Evolutionary conservation across 768 basidiomycete genomes (phyloP), one percentile per base, ranked within the genome.

Genomic region (Macrocybe gigantea): DNA sequence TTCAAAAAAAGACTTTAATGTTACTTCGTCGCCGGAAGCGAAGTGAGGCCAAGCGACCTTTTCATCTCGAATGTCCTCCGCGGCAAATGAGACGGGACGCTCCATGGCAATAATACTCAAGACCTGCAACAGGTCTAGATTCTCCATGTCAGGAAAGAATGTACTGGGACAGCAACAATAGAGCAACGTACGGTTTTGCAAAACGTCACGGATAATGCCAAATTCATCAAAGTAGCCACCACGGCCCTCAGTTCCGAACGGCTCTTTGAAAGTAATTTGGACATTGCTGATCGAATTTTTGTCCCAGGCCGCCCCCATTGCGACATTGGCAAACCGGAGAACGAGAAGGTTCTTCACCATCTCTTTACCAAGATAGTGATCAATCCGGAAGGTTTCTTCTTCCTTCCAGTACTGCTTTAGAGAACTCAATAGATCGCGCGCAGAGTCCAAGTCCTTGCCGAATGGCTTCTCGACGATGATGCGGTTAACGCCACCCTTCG

Each of bases 211-310:
- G 66, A 99, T 94, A 65, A 99, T 98, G 47, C 96, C 96, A 68
- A 97, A 99, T 69, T 98, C 94, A 65, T 99, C 95, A 72, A 99
- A 99, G 78, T 99, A 99, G 12, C 96, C 95, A n/a, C 95, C 95
- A 55, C 95, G 89, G n/a, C 95, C 95, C 64, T 99, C 96, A 41
- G 95, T 99, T 13, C 95, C 95, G 63, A 98, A 97, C 2, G 94
- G 93, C 68, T 98, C 96, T 74, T 98, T 98, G 82, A 98, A 97
- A 11, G 93, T 96, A 69, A 98, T 96, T 67, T 99, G 96, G 33
- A 99, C 93, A 61, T 93, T 98, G 69, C 80, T 83, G 72, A 99
- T 87, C 51, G 83, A 91, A 66, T 94, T 92, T 68, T 91, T 95
- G 73, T 98, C 94, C 91, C 94, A 96, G 35, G 81, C 79, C 30